A percentile compares a stretch with the other conserved stretches of the same genome.
phyloP scores from a whole-genome alignment of 192 early-diverging fungal species.

The Gamsiella multidivaricata region DNA sequence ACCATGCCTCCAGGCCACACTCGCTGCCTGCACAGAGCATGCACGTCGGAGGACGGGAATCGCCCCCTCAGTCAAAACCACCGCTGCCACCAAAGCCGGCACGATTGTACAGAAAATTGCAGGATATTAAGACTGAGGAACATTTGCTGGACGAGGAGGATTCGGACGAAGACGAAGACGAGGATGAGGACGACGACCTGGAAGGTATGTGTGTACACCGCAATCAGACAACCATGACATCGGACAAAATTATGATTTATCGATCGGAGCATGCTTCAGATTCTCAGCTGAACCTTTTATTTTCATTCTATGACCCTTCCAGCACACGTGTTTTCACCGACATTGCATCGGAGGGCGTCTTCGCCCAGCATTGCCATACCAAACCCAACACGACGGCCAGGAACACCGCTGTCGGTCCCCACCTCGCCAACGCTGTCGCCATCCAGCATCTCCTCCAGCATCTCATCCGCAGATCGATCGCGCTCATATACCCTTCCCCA shows the following conservation, averaged over 20 bases:
- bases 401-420: slow-evolving; percentile 45
- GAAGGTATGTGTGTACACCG: slow-evolving; percentile 41
- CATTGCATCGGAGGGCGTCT: slow-evolving; percentile 39
- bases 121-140: slow-evolving; percentile 37
- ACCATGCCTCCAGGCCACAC: slow-evolving; percentile 18
- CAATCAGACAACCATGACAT: no score
- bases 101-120: slow-evolving; percentile 42
- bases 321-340: slow-evolving; percentile 44
- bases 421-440: slow-evolving; percentile 56
- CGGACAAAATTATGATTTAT: background rate
- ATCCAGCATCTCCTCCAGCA: slow-evolving; percentile 41
- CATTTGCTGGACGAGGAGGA: slow-evolving; percentile 46
- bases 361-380: slow-evolving; percentile 51
- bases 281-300: no score
- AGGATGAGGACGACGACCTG: slow-evolving; percentile 54
- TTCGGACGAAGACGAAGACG: slow-evolving; percentile 51
- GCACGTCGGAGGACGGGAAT: slow-evolving; percentile 13
- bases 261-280: no score
- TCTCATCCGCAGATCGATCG: slow-evolving; percentile 42
- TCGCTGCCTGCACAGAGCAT: slow-evolving; percentile 24
- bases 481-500: slow-evolving; percentile 48
- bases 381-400: slow-evolving; percentile 28
- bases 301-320: background rate
- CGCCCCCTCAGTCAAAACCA: slow-evolving; percentile 59
- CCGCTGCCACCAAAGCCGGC: slow-evolving; percentile 67